These are phyloP conservation scores for Wickerhamomyces alni DNA, from an alignment of 805 yeast genomes.

Conservation along the genomic window DNA sequence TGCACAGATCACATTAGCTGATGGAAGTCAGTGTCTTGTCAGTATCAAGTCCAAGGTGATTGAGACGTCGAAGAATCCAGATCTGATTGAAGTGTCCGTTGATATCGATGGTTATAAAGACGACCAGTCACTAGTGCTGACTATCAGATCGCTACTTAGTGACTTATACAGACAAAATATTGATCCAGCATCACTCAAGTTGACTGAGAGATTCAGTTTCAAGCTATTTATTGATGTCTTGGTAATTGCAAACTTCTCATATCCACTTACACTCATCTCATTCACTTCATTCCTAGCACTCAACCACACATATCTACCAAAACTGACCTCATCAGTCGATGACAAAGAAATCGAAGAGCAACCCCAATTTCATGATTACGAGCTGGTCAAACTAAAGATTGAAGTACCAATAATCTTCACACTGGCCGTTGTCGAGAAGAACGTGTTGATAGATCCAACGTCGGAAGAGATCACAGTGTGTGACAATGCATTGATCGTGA, in stretches of 20 bases:
- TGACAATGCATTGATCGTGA: slow-evolving; percentile 73
- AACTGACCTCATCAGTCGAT: slow-evolving; percentile 61
- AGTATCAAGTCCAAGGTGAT: slow-evolving; percentile 87
- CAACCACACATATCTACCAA: slow-evolving; percentile 70
- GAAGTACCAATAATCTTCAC: slow-evolving; percentile 76
- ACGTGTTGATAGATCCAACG: slow-evolving; percentile 77
- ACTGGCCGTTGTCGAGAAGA: slow-evolving; percentile 63
- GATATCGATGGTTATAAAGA: slow-evolving; percentile 79
- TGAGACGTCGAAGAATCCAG: slow-evolving; percentile 33
- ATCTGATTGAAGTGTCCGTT: slow-evolving; percentile 66
- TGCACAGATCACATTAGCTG: slow-evolving; percentile 76
- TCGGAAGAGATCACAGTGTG: slow-evolving; percentile 83
- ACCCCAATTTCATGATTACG: slow-evolving; percentile 86
- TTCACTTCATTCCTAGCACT: slow-evolving; percentile 79
- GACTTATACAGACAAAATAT: slow-evolving; percentile 47
- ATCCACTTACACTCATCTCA: slow-evolving; percentile 77
- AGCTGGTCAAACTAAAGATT: slow-evolving; percentile 54
- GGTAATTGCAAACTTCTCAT: slow-evolving; percentile 68
- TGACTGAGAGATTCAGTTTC: slow-evolving; percentile 72
- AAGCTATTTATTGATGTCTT: slow-evolving; percentile 76
- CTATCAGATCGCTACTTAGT: slow-evolving; percentile 57
- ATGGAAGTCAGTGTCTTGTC: slow-evolving; percentile 90
- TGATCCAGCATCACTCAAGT: slow-evolving; percentile 44
- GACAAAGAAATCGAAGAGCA: slow-evolving; percentile 68
- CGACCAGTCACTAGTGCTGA: slow-evolving; percentile 62